These are phyloP conservation scores for Neonectria punicea DNA, from an alignment of 2,329 filamentous ascomycete genomes.

Conservation along the genomic window DNA sequence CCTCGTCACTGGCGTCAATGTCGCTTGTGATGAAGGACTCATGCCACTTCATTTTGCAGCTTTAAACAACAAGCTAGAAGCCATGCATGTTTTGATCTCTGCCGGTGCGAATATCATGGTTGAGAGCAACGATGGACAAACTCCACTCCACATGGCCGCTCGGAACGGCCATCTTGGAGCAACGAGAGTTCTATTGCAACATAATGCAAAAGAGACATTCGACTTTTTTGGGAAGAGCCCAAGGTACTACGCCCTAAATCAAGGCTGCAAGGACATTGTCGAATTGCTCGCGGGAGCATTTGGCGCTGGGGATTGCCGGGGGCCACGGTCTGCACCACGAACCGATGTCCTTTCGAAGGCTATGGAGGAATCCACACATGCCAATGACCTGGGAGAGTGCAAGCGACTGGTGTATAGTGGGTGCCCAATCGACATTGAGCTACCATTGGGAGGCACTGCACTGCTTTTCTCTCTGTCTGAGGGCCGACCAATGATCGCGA, in stretches of 20 bases:
- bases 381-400: conserved; percentile 28
- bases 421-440: neutral
- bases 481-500: neutral
- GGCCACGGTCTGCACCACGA: too few relatives aligned
- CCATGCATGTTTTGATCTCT: neutral
- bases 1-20: neutral
- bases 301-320: neutral
- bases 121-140: neutral
- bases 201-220: neutral
- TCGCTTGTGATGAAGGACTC: neutral
- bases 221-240: neutral
- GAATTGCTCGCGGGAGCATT: neutral
- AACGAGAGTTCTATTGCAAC: neutral
- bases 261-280: neutral
- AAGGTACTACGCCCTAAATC: neutral
- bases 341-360: neutral
- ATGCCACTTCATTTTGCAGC: conserved; percentile 15
- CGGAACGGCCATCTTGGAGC: accelerated
- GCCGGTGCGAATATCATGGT: neutral
- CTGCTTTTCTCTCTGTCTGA: neutral
- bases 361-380: neutral
- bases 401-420: conserved; percentile 30
- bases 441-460: neutral
- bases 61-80: neutral
- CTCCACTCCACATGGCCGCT: conserved; percentile 8